phyloP scores from a whole-genome alignment of 1,139 yeast species.

The Debaryomyces udenii region DNA sequence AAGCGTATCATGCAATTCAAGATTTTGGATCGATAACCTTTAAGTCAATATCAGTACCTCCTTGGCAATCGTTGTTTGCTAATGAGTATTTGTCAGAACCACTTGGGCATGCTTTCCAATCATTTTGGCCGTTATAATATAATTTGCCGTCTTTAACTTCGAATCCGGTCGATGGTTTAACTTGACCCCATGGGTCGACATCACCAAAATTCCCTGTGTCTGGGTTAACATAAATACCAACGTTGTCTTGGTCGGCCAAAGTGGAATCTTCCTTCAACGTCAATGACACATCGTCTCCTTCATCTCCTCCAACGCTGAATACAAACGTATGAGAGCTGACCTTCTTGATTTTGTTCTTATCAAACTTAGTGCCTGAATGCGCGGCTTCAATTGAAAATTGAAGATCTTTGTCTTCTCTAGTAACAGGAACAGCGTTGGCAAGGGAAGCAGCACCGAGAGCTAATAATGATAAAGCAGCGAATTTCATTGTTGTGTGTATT shows the following conservation, averaged over 20 bases:
- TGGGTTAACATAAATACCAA: conserved; percentile 28
- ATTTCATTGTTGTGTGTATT: background rate
- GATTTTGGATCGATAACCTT: conserved; percentile 7
- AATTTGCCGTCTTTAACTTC: conserved; percentile 26
- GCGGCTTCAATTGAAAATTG: conserved; percentile 14
- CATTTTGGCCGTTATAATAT: conserved; percentile 23
- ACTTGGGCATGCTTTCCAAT: conserved; percentile 33
- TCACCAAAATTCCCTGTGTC: conserved; percentile 34
- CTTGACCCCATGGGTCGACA: conserved; percentile 31
- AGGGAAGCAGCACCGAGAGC: background rate
- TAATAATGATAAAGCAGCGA: background rate
- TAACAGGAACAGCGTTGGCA: background rate
- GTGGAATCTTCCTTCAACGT: conserved; percentile 28
- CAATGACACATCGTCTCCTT: conserved; percentile 28
- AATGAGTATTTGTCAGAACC: conserved; percentile 28
- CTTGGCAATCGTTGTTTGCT: conserved; percentile 28
- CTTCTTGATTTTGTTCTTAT: conserved; percentile 24
- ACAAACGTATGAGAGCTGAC: conserved; percentile 33
- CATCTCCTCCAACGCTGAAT: conserved; percentile 34
- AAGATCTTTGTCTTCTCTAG: background rate
- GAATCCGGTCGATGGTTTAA: conserved; percentile 29
- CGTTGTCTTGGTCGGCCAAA: conserved; percentile 32
- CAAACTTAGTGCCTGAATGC: conserved; percentile 34
- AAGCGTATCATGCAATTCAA: too few relatives aligned
- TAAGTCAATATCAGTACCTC: conserved; percentile 29